phyloP scores from a whole-genome alignment of 768 basidiomycete genomes.

The Lactarius hengduanensis region DNA sequence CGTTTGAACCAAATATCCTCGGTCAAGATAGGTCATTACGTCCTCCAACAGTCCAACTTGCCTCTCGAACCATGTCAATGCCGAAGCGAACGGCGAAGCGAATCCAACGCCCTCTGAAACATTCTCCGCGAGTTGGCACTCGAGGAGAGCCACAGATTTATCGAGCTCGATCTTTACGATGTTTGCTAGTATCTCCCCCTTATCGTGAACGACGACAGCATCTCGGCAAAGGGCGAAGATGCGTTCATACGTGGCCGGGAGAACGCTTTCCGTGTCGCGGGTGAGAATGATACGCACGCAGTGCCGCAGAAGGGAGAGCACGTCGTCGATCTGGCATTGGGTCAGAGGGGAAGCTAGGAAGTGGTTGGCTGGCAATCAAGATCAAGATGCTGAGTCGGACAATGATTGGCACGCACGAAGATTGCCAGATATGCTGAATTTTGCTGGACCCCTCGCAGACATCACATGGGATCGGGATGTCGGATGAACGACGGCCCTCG shows the following conservation, averaged over 20 bases:
- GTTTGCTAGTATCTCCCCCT: constrained; percentile 59
- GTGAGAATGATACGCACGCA: constrained; percentile 41
- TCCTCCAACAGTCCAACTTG: constrained; percentile 47
- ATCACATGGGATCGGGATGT: constrained; percentile 31
- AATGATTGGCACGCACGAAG: constrained; percentile 32
- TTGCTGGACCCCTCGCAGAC: constrained; percentile 39
- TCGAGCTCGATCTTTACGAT: constrained; percentile 60
- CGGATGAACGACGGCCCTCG: constrained; percentile 32
- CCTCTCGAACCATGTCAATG: constrained; percentile 62
- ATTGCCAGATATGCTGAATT: constrained; percentile 48
- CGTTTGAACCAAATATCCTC: constrained; percentile 13
- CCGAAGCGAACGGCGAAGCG: constrained; percentile 54
- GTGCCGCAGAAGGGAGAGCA: constrained; percentile 36
- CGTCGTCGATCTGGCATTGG: constrained; percentile 25
- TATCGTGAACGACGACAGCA: constrained; percentile 50
- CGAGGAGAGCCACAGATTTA: constrained; percentile 45
- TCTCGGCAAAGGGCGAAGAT: constrained; percentile 59
- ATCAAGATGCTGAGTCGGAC: background rate
- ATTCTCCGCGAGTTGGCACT: constrained; percentile 38
- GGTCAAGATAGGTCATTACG: constrained; percentile 14
- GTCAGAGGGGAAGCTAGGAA: constrained; percentile 26
- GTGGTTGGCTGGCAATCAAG: background rate
- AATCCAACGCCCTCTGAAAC: constrained; percentile 45
- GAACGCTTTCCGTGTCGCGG: constrained; percentile 34
- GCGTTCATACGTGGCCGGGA: constrained; percentile 53